A percentile compares a stretch with the other conserved stretches of the same genome.
Conservation (phyloP, 2,329 filamentous ascomycete genomes). For the Arthroderma sp. region DNA sequence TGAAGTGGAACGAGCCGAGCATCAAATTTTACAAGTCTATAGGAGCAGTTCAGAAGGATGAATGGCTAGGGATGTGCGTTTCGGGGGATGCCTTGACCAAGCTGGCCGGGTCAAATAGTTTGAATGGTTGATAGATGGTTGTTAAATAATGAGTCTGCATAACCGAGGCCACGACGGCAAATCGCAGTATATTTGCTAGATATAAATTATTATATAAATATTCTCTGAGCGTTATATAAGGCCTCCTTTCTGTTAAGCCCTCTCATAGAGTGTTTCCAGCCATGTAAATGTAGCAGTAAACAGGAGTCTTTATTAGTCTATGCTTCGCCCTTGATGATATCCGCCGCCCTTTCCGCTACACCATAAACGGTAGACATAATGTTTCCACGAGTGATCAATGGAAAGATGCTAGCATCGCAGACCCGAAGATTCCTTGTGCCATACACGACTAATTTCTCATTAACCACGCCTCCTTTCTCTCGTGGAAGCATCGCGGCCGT, state of each 20-base stretch:
- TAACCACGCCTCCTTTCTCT: constrained; percentile 25
- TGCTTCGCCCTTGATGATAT: constrained; percentile 21
- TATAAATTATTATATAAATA: too few relatives aligned
- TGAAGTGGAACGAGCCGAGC: constrained; percentile 86
- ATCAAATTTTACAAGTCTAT: constrained; percentile 64
- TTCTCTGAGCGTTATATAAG: too few relatives aligned
- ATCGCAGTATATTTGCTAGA: too few relatives aligned
- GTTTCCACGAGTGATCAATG: constrained; percentile 22
- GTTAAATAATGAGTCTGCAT: too few relatives aligned
- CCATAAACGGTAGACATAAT: constrained; percentile 21
- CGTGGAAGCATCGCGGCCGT: constrained; percentile 25
- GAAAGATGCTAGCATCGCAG: constrained; percentile 24
- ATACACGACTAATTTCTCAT: constrained; percentile 23
- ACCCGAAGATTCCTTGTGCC: constrained; percentile 25
- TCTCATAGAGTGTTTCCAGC: too few relatives aligned
- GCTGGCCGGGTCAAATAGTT: constrained; percentile 26
- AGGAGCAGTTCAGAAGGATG: constrained; percentile 35
- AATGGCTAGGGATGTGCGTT: constrained; percentile 41
- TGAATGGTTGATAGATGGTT: not conserved
- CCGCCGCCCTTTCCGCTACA: constrained; percentile 22
- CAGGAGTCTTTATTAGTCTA: too few relatives aligned
- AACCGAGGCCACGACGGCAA: too few relatives aligned
- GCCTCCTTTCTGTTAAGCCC: too few relatives aligned
- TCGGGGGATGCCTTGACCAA: constrained; percentile 34
- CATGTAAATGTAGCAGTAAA: too few relatives aligned